Percentiles rank a stretch among this genome's conserved stretches.
Evolutionary conservation across 176 grass and related monocot genomes (phyloP).

Genomic region (Aegilops tauschii): DNA sequence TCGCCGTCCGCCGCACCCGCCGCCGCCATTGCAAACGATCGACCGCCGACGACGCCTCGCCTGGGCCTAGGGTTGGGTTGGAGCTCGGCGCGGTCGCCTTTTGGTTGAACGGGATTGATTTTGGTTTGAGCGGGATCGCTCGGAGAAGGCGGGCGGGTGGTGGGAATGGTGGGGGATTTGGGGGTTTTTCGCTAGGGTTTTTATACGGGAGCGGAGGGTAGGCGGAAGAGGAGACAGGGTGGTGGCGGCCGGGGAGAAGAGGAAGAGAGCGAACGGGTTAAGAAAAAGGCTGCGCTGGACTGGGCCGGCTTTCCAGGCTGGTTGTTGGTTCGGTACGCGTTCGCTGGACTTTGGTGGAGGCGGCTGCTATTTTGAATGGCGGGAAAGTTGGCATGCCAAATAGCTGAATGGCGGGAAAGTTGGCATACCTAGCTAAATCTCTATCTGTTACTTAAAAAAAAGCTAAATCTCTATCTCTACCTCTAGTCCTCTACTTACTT

Average conservation of each 20-base stretch:
- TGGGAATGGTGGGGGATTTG: neutral
- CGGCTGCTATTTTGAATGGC: no score
- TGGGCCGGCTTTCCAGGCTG: neutral
- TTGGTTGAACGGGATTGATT: neutral
- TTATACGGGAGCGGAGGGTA: neutral
- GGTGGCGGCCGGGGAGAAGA: neutral
- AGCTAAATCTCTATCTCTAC: no score
- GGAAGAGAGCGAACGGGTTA: neutral
- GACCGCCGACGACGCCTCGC: neutral
- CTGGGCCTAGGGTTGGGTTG: neutral
- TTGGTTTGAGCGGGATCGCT: slow-evolving; percentile 19
- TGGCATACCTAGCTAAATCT: no score
- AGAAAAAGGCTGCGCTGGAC: neutral
- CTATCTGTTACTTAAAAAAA: no score
- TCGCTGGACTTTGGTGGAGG: no score
- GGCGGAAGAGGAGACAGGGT: neutral
- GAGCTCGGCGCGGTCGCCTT: neutral
- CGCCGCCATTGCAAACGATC: neutral
- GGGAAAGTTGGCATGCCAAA: no score
- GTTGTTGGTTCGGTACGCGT: no score
- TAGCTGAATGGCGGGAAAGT: no score
- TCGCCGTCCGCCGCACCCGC: slow-evolving; percentile 60
- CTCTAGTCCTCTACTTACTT: no score
- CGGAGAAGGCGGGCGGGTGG: slow-evolving; percentile 4
- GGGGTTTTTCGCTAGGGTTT: slow-evolving; percentile 41